phyloP scores from a whole-genome alignment of 2,329 filamentous ascomycete species.

The Cadophora sp. region DNA sequence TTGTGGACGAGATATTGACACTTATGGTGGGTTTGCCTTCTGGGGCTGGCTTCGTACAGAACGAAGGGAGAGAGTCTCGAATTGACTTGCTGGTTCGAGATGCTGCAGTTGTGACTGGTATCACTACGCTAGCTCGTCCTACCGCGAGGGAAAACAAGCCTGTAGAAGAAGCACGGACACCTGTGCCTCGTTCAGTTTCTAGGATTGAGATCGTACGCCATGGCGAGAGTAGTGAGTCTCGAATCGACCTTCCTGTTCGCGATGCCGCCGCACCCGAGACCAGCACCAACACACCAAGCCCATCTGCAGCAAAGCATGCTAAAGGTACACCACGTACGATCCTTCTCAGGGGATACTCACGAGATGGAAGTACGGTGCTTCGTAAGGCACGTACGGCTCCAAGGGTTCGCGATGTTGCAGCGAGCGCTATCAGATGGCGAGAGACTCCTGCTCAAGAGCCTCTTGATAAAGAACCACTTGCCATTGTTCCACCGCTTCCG shows the following conservation, averaged over 20 bases:
- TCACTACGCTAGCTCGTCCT: not conserved
- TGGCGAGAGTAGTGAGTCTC: not conserved
- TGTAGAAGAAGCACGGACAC: not conserved
- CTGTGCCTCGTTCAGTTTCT: not conserved
- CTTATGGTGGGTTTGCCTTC: too few relatives aligned
- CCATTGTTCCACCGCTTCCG: not conserved
- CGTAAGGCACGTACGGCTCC: not conserved
- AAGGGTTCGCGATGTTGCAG: not conserved
- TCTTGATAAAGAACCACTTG: not conserved
- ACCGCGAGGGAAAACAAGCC: not conserved
- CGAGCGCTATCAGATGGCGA: not conserved
- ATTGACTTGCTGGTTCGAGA: too few relatives aligned
- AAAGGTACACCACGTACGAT: not conserved
- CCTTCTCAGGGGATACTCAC: not conserved
- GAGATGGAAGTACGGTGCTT: not conserved
- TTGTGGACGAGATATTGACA: too few relatives aligned
- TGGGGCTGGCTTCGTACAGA: too few relatives aligned
- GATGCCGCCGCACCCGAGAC: not conserved
- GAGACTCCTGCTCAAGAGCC: not conserved
- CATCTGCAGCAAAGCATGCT: not conserved
- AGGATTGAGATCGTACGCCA: not conserved
- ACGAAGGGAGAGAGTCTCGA: too few relatives aligned
- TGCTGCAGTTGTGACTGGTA: too few relatives aligned
- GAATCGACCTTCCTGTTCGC: not conserved
- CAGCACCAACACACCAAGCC: not conserved